Conservation (phyloP, 2,329 filamentous ascomycete species). For the Chaetothyriales sp. region DNA sequence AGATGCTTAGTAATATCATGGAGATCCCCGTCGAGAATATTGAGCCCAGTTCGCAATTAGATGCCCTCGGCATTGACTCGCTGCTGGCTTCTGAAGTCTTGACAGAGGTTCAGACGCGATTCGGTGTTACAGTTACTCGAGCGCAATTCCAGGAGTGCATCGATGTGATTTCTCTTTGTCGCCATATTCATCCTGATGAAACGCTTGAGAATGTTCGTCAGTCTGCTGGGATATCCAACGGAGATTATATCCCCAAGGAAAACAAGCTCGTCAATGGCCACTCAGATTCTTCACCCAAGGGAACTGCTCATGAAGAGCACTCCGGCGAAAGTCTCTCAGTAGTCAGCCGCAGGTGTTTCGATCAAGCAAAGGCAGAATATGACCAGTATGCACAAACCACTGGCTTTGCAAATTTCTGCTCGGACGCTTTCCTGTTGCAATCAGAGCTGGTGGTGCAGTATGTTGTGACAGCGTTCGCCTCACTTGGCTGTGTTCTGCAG, state of each 20-base stretch:
- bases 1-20: neutral
- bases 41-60: neutral
- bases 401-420: slow-evolving; percentile 8
- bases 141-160: neutral
- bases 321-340: neutral
- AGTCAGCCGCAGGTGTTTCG: neutral
- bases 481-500: slow-evolving; percentile 12
- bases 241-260: neutral
- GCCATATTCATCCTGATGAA: neutral
- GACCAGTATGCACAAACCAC: slow-evolving; percentile 4
- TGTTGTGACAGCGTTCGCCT: slow-evolving; percentile 19
- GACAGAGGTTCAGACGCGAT: slow-evolving; percentile 7
- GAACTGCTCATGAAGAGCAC: neutral
- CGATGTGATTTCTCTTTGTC: neutral
- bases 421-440: slow-evolving; percentile 15
- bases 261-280: neutral
- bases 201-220: neutral
- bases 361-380: slow-evolving; percentile 1
- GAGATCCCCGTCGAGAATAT: neutral
- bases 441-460: slow-evolving; percentile 16
- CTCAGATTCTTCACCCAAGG: neutral
- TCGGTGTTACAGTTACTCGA: slow-evolving; percentile 3
- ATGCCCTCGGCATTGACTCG: slow-evolving; percentile 18
- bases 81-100: slow-evolving; percentile 17
- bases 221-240: neutral